Conservation (phyloP, 331 rosid genomes). For the Arachis monticola region DNA sequence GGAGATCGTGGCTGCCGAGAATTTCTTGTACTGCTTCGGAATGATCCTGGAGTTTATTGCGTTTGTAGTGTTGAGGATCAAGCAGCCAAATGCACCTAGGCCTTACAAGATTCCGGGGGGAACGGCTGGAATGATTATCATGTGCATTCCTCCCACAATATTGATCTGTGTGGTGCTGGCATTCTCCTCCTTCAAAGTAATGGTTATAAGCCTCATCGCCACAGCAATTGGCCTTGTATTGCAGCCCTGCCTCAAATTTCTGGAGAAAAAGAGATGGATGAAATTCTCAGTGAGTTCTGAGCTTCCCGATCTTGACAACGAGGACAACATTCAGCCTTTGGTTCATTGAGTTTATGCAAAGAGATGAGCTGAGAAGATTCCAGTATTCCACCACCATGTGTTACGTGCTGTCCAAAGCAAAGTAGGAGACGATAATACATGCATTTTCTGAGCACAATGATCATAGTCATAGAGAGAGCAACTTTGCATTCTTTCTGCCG, state of each 20-base stretch:
- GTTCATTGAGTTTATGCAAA: slow-evolving; percentile 22
- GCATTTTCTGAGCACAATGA: not conserved
- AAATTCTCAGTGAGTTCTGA: slow-evolving; percentile 60
- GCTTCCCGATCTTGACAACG: slow-evolving; percentile 56
- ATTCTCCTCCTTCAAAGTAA: slow-evolving; percentile 56
- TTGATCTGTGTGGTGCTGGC: slow-evolving; percentile 68
- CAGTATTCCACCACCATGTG: not conserved
- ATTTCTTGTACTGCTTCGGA: slow-evolving; percentile 80
- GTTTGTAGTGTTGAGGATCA: slow-evolving; percentile 63
- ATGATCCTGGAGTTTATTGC: slow-evolving; percentile 83
- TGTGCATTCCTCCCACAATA: slow-evolving; percentile 72
- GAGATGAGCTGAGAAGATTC: not conserved
- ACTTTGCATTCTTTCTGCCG: not conserved
- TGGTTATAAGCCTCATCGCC: slow-evolving; percentile 58
- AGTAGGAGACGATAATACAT: not conserved
- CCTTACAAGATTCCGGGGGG: slow-evolving; percentile 76
- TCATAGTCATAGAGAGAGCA: not conserved
- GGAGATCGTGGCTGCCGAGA: slow-evolving; percentile 80
- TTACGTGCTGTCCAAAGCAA: not conserved
- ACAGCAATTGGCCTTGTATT: slow-evolving; percentile 59
- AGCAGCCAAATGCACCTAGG: slow-evolving; percentile 62
- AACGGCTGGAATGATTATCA: slow-evolving; percentile 55
- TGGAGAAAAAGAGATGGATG: slow-evolving; percentile 62
- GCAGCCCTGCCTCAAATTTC: slow-evolving; percentile 58
- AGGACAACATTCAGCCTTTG: slow-evolving; percentile 27